A percentile compares a stretch with the other conserved stretches of the same genome.
These are phyloP conservation scores for Spinellus fusiger DNA, from an alignment of 192 early-diverging fungal species.

Conservation along the genomic window DNA sequence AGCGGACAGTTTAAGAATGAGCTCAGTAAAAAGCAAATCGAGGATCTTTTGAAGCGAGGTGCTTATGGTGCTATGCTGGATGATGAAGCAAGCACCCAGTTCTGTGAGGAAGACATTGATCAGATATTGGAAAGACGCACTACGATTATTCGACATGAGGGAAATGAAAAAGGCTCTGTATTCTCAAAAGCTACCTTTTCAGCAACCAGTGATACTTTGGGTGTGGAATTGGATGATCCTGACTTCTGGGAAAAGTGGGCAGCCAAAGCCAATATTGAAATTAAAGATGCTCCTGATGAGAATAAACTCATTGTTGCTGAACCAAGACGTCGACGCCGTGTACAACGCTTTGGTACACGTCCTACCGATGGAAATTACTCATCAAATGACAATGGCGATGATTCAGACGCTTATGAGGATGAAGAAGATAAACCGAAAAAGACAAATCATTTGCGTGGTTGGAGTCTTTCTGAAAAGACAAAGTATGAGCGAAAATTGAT, in stretches of 20 bases:
- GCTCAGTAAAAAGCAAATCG: constrained; percentile 73
- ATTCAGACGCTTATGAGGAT: constrained; percentile 44
- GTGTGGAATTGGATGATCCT: constrained; percentile 75
- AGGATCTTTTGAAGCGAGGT: constrained; percentile 81
- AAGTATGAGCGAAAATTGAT: constrained; percentile 54
- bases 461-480: constrained; percentile 49
- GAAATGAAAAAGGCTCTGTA: constrained; percentile 60
- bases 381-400: constrained; percentile 40
- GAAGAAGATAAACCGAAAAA: constrained; percentile 30
- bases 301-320: constrained; percentile 63
- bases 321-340: constrained; percentile 59
- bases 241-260: constrained; percentile 91
- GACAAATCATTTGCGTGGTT: constrained; percentile 29
- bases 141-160: constrained; percentile 71
- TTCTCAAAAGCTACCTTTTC: constrained; percentile 86
- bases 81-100: constrained; percentile 65
- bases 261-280: constrained; percentile 64
- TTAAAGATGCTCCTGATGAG: constrained; percentile 43
- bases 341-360: constrained; percentile 42
- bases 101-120: constrained; percentile 87
- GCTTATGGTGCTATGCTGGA: constrained; percentile 85
- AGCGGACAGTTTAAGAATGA: constrained; percentile 43
- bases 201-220: constrained; percentile 33
- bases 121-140: constrained; percentile 76
- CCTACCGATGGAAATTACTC: constrained; percentile 31